A percentile compares a stretch with the other conserved stretches of the same genome.
Evolutionary conservation across 2,329 filamentous ascomycete species (phyloP).

Genomic region (Aspergillus nomiae): DNA sequence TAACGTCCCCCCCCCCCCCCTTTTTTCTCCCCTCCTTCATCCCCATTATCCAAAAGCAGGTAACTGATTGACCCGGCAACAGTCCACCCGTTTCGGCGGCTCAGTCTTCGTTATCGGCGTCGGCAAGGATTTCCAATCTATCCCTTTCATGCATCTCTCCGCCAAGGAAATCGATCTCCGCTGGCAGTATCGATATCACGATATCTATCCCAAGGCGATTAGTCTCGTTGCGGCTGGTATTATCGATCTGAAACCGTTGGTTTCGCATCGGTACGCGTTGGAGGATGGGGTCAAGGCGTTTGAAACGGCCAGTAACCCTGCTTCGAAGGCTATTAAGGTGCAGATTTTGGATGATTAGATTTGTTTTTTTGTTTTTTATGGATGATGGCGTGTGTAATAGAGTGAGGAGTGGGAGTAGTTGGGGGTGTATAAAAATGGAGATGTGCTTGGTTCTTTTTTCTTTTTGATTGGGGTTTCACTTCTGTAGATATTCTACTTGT

Average conservation of each 20-base stretch:
- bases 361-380: no score
- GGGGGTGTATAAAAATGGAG: neutral
- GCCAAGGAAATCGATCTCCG: slow-evolving; percentile 22
- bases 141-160: slow-evolving; percentile 25
- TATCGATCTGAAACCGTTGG: slow-evolving; percentile 41
- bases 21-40: no score
- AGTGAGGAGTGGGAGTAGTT: neutral
- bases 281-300: slow-evolving; percentile 42
- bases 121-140: slow-evolving; percentile 23
- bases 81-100: slow-evolving; percentile 23
- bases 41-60: no score
- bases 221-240: slow-evolving; percentile 35
- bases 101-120: slow-evolving; percentile 23
- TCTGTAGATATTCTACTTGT: no score
- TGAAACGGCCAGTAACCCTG: slow-evolving; percentile 37
- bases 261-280: slow-evolving; percentile 40
- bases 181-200: slow-evolving; percentile 24
- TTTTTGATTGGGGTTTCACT: no score
- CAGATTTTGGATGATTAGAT: slow-evolving; percentile 24
- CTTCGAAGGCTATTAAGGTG: slow-evolving; percentile 37
- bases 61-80: neutral
- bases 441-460: neutral
- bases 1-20: neutral
- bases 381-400: neutral
- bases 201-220: slow-evolving; percentile 27